phyloP scores from a whole-genome alignment of 148 eudicot species.

The Chenopodium formosanum region DNA sequence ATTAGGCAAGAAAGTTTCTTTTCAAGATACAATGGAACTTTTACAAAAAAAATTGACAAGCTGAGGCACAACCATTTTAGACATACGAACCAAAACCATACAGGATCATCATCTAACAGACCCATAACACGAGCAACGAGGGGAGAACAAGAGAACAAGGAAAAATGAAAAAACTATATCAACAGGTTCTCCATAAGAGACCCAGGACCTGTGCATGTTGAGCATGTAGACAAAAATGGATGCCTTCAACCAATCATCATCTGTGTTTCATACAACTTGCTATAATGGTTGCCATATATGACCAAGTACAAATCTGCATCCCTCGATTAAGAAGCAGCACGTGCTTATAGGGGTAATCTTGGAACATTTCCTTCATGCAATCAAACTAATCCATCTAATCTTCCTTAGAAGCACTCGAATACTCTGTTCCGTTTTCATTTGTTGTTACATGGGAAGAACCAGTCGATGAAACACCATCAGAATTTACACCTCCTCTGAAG shows the following conservation, averaged over 20 bases:
- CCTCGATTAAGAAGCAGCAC: constrained; percentile 13
- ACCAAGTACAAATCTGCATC: constrained; percentile 18
- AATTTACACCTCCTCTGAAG: constrained; percentile 29
- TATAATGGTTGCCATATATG: constrained; percentile 3
- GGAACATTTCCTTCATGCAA: constrained; percentile 1
- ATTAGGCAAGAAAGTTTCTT: background rate
- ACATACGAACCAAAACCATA: constrained; percentile 10
- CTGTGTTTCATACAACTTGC: background rate
- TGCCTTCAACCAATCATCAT: constrained; percentile 12
- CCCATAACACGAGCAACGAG: background rate
- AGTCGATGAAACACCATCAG: constrained; percentile 48
- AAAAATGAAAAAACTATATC: background rate
- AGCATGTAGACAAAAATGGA: constrained; percentile 22
- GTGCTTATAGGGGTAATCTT: background rate
- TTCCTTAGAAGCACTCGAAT: constrained; percentile 53
- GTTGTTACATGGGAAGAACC: constrained; percentile 68
- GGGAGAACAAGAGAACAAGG: background rate
- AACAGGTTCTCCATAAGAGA: background rate
- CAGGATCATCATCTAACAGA: constrained; percentile 9
- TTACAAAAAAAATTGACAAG: constrained; percentile 18
- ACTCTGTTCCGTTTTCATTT: constrained; percentile 61
- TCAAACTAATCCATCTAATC: constrained; percentile 36
- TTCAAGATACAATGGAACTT: constrained; percentile 17
- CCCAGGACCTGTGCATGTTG: constrained; percentile 11
- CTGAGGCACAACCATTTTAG: constrained; percentile 10